These are phyloP conservation scores for Arctium minus DNA, from an alignment of 129 eudicot genomes.

Conservation along the genomic window DNA sequence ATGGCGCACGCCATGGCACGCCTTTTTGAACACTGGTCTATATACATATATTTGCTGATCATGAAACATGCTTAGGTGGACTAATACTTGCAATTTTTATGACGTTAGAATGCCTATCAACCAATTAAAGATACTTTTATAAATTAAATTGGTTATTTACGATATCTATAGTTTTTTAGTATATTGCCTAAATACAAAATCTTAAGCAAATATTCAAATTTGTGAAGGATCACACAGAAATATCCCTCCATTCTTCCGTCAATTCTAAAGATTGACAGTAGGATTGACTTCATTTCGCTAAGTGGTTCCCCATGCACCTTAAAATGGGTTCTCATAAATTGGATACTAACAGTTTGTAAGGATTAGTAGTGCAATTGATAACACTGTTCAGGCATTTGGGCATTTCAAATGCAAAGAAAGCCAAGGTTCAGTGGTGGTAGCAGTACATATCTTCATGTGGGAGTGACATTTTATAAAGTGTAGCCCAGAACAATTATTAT, in stretches of 20 bases:
- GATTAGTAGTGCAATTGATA: too few relatives aligned
- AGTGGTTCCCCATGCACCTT: background rate
- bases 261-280: background rate
- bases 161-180: background rate
- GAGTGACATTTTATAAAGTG: too few relatives aligned
- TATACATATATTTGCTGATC: background rate
- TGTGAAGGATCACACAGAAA: constrained; percentile 1
- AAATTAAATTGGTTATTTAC: background rate
- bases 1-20: too few relatives aligned
- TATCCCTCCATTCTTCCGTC: background rate
- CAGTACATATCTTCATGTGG: too few relatives aligned
- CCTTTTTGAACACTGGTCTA: too few relatives aligned
- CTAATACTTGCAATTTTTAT: background rate
- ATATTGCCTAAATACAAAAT: constrained; percentile 7
- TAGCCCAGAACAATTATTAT: too few relatives aligned
- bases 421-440: too few relatives aligned
- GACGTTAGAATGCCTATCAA: background rate
- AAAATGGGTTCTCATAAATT: background rate
- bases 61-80: background rate
- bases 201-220: background rate
- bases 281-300: background rate
- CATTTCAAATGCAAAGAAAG: too few relatives aligned
- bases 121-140: background rate
- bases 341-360: too few relatives aligned
- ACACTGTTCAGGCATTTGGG: too few relatives aligned